Percentiles rank a stretch among this genome's conserved stretches.
phyloP scores from a whole-genome alignment of 129 eudicot species.

The Escallonia herrerae region DNA sequence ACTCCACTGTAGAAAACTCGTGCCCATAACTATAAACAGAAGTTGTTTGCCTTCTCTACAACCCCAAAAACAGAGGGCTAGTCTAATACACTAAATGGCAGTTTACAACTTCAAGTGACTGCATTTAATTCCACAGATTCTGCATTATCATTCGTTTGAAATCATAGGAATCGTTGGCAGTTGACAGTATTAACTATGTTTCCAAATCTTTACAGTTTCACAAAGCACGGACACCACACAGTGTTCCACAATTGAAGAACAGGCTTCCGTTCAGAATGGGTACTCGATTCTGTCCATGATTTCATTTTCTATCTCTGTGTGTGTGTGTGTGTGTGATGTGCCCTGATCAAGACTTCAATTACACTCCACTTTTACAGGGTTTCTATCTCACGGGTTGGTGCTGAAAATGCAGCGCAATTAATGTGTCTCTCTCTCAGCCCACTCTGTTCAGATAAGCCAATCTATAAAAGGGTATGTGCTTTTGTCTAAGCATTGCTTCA shows the following conservation, averaged over 20 bases:
- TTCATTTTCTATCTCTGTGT: too few species aligned
- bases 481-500: slow-evolving; percentile 1
- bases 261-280: neutral
- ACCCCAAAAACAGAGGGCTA: too few species aligned
- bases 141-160: neutral
- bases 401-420: slow-evolving; percentile 14
- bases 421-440: slow-evolving; percentile 20
- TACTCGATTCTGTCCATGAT: neutral
- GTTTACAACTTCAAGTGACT: neutral
- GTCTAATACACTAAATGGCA: too few species aligned
- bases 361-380: neutral
- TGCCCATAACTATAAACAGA: neutral
- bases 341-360: neutral
- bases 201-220: neutral
- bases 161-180: neutral
- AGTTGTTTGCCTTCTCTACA: neutral
- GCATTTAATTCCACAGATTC: neutral
- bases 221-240: neutral
- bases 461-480: slow-evolving; percentile 20
- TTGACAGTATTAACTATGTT: neutral
- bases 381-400: slow-evolving; percentile 15
- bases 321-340: neutral
- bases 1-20: neutral
- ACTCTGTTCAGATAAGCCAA: slow-evolving; percentile 6
- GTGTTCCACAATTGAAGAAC: neutral